Percentiles rank a stretch among this genome's conserved stretches.
Evolutionary conservation across 495 filamentous ascomycete genomes (phyloP).

Genomic region (Aspergillus leporis): DNA sequence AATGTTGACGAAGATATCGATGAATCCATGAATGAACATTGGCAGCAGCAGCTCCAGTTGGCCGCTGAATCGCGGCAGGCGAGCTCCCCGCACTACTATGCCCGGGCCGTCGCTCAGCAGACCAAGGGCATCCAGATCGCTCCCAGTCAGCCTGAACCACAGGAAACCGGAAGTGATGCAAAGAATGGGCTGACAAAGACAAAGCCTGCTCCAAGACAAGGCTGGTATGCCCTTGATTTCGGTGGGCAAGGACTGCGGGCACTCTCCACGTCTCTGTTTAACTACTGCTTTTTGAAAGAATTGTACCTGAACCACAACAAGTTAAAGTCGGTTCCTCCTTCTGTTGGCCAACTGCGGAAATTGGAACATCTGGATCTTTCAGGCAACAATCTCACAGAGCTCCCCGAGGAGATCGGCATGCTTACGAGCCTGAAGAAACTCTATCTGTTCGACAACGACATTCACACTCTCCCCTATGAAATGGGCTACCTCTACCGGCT

Average conservation of each 20-base stretch:
- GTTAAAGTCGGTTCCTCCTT: slow-evolving; percentile 69
- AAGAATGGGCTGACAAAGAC: slow-evolving; percentile 58
- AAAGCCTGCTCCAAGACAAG: slow-evolving; percentile 66
- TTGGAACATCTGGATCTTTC: slow-evolving; percentile 83
- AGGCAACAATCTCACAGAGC: slow-evolving; percentile 75
- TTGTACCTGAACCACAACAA: slow-evolving; percentile 92
- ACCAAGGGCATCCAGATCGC: slow-evolving; percentile 60
- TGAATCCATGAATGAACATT: slow-evolving; percentile 75
- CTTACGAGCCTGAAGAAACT: slow-evolving; percentile 81
- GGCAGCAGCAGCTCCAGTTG: slow-evolving; percentile 82
- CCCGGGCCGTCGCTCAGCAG: slow-evolving; percentile 56
- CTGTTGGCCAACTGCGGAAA: slow-evolving; percentile 77
- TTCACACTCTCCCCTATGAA: slow-evolving; percentile 79
- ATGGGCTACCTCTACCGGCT: slow-evolving; percentile 83
- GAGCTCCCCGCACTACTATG: slow-evolving; percentile 65
- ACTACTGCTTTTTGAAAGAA: slow-evolving; percentile 82
- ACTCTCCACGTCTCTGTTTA: slow-evolving; percentile 75
- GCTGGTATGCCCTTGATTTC: slow-evolving; percentile 89
- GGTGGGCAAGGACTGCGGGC: slow-evolving; percentile 89
- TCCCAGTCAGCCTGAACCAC: slow-evolving; percentile 56
- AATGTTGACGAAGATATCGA: slow-evolving; percentile 57
- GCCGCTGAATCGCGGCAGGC: slow-evolving; percentile 69
- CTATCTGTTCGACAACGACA: slow-evolving; percentile 83
- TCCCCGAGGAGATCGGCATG: slow-evolving; percentile 95
- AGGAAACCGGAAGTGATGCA: slow-evolving; percentile 62